Evolutionary conservation across 1,139 yeast species (phyloP), one percentile per base, ranked within the genome.

Genomic region (Candida mesenterica): DNA sequence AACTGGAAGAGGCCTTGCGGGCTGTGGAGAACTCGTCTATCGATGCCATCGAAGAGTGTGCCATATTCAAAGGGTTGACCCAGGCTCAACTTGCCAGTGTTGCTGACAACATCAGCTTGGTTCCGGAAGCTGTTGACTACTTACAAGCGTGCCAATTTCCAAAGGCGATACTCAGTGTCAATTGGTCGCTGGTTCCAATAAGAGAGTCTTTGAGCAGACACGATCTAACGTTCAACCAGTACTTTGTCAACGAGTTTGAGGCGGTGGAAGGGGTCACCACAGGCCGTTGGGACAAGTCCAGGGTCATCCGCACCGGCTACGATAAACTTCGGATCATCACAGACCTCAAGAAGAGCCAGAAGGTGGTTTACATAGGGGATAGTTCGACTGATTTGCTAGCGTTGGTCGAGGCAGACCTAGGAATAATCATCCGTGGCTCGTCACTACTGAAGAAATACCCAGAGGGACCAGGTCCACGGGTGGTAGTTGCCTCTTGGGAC

Each of bases 341-440:
- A 7, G 29, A 43, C 4, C 42, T 71, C 2, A 41, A 49, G 15
- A 36, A 42, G 6, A 29, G 41, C 14, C 41, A 44, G 15, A 44
- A 40, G 0, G 38, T 70, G 1, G 56, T 72, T 32, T 82, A 81
- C 49, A 61, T 81, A 12, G 92, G 92, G 1, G 92, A 83, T 49
- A 78, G 86, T 42, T 48, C 74, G 1, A 79, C 86, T 0, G 92
- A 83, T 55, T 57, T 81, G 12, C 55, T 79, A 25, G 70, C 81
- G 1, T 55, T 82, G 50, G 40, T 76, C 9, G 65, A 63, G 24
- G 75, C 78, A 2, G 72, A 71, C 39, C 43, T 55, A 14, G 86
- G 83, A 0, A 57, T 80, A 4, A 65, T 75, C 0, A 64, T 81
- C 8, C 15, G 22, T 12, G 35, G 30, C 8, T 10, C 15, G 5